phyloP scores from a whole-genome alignment of 1,284 basidiomycete species.

The Kwoniella shivajii region DNA sequence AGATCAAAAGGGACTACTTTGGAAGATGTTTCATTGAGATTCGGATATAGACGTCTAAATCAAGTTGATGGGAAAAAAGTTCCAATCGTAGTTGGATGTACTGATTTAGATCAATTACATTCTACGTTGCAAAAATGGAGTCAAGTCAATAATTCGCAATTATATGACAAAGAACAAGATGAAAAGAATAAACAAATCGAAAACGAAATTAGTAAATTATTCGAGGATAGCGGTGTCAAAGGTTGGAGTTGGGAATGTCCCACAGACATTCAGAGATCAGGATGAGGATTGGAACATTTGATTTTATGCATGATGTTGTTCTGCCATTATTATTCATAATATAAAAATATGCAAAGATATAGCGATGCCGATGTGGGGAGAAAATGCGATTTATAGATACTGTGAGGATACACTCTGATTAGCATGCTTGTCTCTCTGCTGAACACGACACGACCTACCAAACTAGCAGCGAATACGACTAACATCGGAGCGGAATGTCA shows the following conservation, averaged over 20 bases:
- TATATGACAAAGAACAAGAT: slow-evolving; percentile 31
- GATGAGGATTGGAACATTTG: neutral
- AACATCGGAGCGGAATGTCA: neutral
- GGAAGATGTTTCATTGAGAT: slow-evolving; percentile 72
- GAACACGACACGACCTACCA: slow-evolving; percentile 34
- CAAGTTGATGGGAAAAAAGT: slow-evolving; percentile 51
- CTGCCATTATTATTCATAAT: neutral
- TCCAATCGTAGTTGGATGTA: slow-evolving; percentile 76
- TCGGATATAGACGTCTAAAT: slow-evolving; percentile 62
- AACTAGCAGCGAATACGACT: slow-evolving; percentile 47
- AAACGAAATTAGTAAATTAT: slow-evolving; percentile 57
- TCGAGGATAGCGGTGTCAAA: slow-evolving; percentile 60
- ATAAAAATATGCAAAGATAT: too few species aligned
- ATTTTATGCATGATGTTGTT: neutral
- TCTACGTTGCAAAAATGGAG: slow-evolving; percentile 70
- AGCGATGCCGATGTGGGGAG: too few species aligned
- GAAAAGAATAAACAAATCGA: slow-evolving; percentile 59
- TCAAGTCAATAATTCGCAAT: slow-evolving; percentile 52
- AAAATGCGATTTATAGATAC: slow-evolving; percentile 18
- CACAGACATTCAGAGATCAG: slow-evolving; percentile 11
- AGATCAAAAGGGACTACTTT: slow-evolving; percentile 54
- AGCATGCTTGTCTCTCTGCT: neutral
- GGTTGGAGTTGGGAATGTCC: slow-evolving; percentile 56
- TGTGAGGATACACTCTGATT: neutral
- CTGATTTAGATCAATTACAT: slow-evolving; percentile 70